Evolutionary conservation across 139 green algal genomes (phyloP).

Genomic region (Picochlorum sp.): DNA sequence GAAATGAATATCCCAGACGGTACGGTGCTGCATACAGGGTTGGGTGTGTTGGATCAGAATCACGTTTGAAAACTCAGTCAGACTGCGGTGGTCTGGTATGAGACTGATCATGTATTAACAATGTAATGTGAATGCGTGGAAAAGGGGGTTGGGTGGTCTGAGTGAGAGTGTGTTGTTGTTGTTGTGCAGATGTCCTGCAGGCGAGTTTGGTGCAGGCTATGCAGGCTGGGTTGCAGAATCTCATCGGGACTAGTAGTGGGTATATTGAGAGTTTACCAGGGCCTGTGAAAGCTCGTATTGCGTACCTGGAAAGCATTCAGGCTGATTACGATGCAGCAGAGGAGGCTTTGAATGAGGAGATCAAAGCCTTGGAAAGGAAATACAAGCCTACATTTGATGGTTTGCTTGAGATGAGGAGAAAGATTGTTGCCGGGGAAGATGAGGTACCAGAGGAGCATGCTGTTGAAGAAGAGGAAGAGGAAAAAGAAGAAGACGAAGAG

Average conservation of each 20-base stretch:
- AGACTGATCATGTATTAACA: no score
- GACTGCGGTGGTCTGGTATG: no score
- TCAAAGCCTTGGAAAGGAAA: slow-evolving; percentile 49
- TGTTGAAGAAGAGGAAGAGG: not conserved
- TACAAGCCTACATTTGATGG: slow-evolving; percentile 52
- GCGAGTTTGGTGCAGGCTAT: slow-evolving; percentile 8
- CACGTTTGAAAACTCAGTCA: no score
- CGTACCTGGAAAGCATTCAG: slow-evolving; percentile 46
- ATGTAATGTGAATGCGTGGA: no score
- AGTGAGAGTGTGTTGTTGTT: not conserved
- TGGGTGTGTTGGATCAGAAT: no score
- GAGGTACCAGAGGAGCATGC: slow-evolving; percentile 43
- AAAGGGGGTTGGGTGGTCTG: not conserved
- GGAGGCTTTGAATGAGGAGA: slow-evolving; percentile 53
- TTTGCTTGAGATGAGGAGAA: slow-evolving; percentile 40
- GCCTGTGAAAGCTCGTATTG: slow-evolving; percentile 28
- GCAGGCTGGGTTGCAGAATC: slow-evolving; percentile 28
- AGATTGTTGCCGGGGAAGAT: slow-evolving; percentile 54
- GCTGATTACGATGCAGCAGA: slow-evolving; percentile 50
- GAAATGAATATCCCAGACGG: no score
- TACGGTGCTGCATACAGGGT: no score
- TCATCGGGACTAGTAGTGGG: slow-evolving; percentile 41
- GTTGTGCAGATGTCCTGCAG: not conserved
- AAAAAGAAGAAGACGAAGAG: not conserved
- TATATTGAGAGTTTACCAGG: slow-evolving; percentile 42